phyloP scores from a whole-genome alignment of 2,329 filamentous ascomycete species.

The Alternaria triticimaculans region DNA sequence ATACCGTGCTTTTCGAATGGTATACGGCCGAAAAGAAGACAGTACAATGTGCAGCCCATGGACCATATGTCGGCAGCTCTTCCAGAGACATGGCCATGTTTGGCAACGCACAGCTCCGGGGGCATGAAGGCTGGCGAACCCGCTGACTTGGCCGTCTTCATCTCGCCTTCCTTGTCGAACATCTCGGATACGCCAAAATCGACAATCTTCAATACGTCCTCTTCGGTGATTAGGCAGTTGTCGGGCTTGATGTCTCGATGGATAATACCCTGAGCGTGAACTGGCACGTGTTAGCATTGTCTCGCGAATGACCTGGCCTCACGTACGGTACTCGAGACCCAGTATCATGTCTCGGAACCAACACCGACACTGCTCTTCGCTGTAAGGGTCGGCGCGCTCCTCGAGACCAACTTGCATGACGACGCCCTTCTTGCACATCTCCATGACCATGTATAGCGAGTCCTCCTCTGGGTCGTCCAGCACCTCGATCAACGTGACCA shows the following conservation, averaged over 20 bases:
- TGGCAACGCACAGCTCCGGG: slow-evolving; percentile 86
- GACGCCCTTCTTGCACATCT: slow-evolving; percentile 98
- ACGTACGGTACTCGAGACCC: slow-evolving; percentile 88
- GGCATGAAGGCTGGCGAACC: slow-evolving; percentile 95
- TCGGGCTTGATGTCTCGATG: slow-evolving; percentile 98
- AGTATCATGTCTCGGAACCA: slow-evolving; percentile 96
- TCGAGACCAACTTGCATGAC: slow-evolving; percentile 95
- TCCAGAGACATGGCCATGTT: slow-evolving; percentile 86
- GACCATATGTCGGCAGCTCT: slow-evolving; percentile 96
- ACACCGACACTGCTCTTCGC: slow-evolving; percentile 78
- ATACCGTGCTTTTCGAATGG: slow-evolving; percentile 83
- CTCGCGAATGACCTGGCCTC: not conserved
- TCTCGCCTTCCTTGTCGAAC: slow-evolving; percentile 86
- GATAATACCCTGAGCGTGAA: slow-evolving; percentile 92
- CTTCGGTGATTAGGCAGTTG: slow-evolving; percentile 86
- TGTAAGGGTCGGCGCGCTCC: slow-evolving; percentile 81
- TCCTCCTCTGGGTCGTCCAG: slow-evolving; percentile 95
- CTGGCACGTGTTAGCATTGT: slow-evolving; percentile 52
- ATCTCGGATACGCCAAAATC: slow-evolving; percentile 99
- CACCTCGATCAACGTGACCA: slow-evolving; percentile 93
- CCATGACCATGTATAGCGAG: slow-evolving; percentile 96
- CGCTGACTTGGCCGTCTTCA: slow-evolving; percentile 91
- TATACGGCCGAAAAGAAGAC: slow-evolving; percentile 84
- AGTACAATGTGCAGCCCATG: slow-evolving; percentile 95
- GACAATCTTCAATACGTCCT: slow-evolving; percentile 94